A percentile compares a stretch with the other conserved stretches of the same genome.
phyloP scores from a whole-genome alignment of 495 filamentous ascomycete genomes.

The Corynascus novoguineensis region DNA sequence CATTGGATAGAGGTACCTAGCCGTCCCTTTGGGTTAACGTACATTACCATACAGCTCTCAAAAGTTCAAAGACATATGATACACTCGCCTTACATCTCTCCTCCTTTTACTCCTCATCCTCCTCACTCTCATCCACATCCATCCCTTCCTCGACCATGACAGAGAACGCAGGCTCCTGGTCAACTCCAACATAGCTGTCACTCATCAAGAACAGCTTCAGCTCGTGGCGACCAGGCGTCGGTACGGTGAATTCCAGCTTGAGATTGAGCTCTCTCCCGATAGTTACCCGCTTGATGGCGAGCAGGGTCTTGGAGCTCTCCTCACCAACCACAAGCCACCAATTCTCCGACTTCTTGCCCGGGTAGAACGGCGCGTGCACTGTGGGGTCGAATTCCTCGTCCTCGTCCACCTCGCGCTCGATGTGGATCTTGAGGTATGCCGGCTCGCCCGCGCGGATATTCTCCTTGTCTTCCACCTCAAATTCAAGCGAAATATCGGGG shows the following conservation, averaged over 20 bases:
- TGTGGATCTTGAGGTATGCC: slow-evolving; percentile 76
- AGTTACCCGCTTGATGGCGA: slow-evolving; percentile 92
- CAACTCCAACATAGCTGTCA: slow-evolving; percentile 95
- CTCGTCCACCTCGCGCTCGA: slow-evolving; percentile 76
- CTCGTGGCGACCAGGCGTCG: slow-evolving; percentile 76
- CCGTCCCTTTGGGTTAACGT: no score
- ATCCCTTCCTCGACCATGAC: slow-evolving; percentile 84
- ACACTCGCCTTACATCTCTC: neutral
- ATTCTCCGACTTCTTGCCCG: slow-evolving; percentile 88
- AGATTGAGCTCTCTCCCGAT: slow-evolving; percentile 72
- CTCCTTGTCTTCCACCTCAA: slow-evolving; percentile 77
- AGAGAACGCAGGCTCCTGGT: slow-evolving; percentile 87
- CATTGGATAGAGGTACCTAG: no score
- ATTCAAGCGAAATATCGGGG: slow-evolving; percentile 85
- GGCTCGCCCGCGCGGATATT: slow-evolving; percentile 72
- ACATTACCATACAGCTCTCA: slow-evolving; percentile 21
- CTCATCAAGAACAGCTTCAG: slow-evolving; percentile 93
- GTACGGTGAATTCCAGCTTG: slow-evolving; percentile 82
- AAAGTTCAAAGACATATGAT: neutral
- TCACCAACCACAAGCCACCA: slow-evolving; percentile 95
- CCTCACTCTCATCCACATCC: slow-evolving; percentile 88
- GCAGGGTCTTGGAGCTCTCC: slow-evolving; percentile 73
- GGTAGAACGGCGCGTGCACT: slow-evolving; percentile 95
- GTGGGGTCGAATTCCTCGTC: slow-evolving; percentile 70
- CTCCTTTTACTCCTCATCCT: slow-evolving; percentile 39